Base-by-base conservation (phyloP, 2,329 filamentous ascomycete species). In the Alternaria tenuissima region DNA sequence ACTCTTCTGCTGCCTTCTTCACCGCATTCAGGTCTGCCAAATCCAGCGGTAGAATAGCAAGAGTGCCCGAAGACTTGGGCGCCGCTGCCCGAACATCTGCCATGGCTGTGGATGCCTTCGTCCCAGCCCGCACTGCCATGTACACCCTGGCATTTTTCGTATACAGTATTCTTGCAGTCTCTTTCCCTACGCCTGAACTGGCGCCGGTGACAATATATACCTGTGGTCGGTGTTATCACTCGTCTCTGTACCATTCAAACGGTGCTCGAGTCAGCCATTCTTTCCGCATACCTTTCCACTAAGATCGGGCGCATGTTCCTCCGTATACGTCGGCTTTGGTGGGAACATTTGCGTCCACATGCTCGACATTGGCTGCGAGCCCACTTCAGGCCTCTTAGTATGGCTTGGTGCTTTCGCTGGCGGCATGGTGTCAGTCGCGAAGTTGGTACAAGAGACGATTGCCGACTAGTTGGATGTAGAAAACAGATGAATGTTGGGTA, bases 141-240 rank as follows among this genome's bases (percentile, higher is more conserved):
- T 86, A 87, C 22, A 88, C 81, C 0, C 76, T 85, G 30, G 80
- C 85, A 54, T 85, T 83, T 26, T 80, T 80, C 18, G 73, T 66
- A 70, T 87, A 88, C 12, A 88, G 78, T 6, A 87, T 81, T 41
- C 80, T 79, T 38, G 76, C 77, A 16, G 87, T 76, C 64, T 86
- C 82, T 26, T 81, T 79, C 11, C 85, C 85, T 14, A 86, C 76
- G 18, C 81, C 81, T 0, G 79, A 65, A 46, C 78, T 77, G 32
- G 79, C 81, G 16, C 83, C 83, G 0, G 76, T 87, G 18, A 88
- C 80, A 59, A 88, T 79, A 70, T 80, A 81, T 28, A 85, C 81
- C 36, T 57, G 26, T 32, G 14, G 43, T n/a, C 5, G 14, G n/a
- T n/a, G 43, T 47, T 47, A 47, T 47, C 24, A 47, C 43, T 5